Evolutionary conservation across 2,329 filamentous ascomycete genomes (phyloP), one percentile per base, ranked within the genome.

Genomic region (Penicillium sp.): DNA sequence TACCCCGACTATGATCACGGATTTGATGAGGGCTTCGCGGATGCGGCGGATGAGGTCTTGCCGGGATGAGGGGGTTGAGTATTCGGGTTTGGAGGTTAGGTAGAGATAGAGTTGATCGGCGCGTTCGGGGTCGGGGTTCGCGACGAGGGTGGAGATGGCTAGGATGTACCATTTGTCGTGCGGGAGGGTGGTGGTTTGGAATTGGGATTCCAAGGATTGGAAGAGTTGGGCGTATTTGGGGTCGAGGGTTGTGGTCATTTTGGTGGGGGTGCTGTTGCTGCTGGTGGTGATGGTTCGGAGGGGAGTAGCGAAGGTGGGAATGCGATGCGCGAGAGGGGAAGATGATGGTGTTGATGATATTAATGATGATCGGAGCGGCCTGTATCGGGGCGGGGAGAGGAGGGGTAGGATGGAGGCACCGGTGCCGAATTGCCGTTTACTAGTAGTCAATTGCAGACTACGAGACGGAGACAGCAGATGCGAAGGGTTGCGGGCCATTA

Each of bases 11-110:
- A 84, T 69, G 10, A 71, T 69, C 10, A 80, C 71, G n/a, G 73
- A 66, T 64, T 84, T 83, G 51, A 85, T 63, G 12, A 84, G 67
- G 0, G 74, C 75, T 63, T 84, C 82, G 37, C 81, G 74, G 2
- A 72, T 58, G 10, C 69, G 68, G 3, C 65, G 65, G 43, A 70
- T 54, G 5, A 71, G 59, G 6, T 61, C 57, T 44, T 69, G 64
- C 5, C 69, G 62, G 41, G 65, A 51, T 9, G 53, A 43, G 0
- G 62, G 47, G 45, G 61, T 65, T 7, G 60, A 40, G 49, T 69
- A 64, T 19, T 57, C 81, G 57, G 77, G 72, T 53, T 77, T 70
- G 35, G 65, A 62, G 58, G 74, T 76, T 32, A 84, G 72, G 57
- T 81, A 69, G 10, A 70, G 72, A 67, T 83, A 83, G 1, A 84